Evolutionary conservation across 2,329 filamentous ascomycete genomes (phyloP), one percentile per base, ranked within the genome.

Genomic region (Cordyceps militaris): DNA sequence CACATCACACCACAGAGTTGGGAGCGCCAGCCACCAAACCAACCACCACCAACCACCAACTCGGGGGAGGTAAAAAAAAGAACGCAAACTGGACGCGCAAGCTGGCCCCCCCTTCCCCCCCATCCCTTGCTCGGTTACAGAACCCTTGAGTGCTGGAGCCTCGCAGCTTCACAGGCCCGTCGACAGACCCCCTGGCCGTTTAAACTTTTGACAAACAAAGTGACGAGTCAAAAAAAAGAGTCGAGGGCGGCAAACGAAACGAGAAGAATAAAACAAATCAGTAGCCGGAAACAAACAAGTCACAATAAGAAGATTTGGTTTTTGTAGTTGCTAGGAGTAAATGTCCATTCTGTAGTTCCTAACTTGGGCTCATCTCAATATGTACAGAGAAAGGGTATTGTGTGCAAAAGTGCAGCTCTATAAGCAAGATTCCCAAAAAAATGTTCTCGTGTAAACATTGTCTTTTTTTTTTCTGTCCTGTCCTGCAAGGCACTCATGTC

Each of bases 351-450:
- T 44, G 28, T n/a, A 8, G 10, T 30, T 46, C 40, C 51, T 54
- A 46, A 23, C 26, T 7, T 28, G 49, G 14, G 23, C 16, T 16
- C 5, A 14, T 24, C 40, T 43, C 40, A 43, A 43, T 54, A 54
- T 54, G 30, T 54, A 54, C 51, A 44, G 16, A 1, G n/a, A 40
- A 54, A 54, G 51, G 30, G 40, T 54, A 36, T 54, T 46, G 21
- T 54, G 34, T 34, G 51, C 30, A 54, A 44, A 40, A 52, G 44
- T 34, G 40, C 51, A 46, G 38, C 36, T 54, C 28, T 54, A 54
- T 36, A 46, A 44, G 26, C 26, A 54, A 24, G 8, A 38, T 52
- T n/a, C 51, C 28, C 32, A 50, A 54, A 54, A 44, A 4, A 16
- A 9, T 19, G 19, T 26, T 5, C 10, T 24, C 5, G 10, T 42